Conservation (phyloP, 805 yeast genomes). For the Ogataea salicorniae region DNA sequence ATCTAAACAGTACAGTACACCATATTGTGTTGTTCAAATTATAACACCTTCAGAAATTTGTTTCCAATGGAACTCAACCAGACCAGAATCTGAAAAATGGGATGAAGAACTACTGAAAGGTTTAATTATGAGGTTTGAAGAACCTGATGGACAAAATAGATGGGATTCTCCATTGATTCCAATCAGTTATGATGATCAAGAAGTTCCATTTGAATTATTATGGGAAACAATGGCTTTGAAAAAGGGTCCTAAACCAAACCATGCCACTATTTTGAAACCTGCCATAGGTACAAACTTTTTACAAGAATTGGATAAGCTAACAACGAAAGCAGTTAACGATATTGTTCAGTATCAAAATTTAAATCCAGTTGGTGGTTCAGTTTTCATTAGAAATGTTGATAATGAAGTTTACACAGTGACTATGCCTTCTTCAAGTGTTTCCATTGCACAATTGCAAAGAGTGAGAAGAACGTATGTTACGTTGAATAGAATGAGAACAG, state of each 20-base stretch:
- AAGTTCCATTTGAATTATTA: constrained; percentile 59
- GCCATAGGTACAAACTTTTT: constrained; percentile 72
- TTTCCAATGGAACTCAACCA: constrained; percentile 50
- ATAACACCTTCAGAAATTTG: constrained; percentile 63
- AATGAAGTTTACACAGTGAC: constrained; percentile 40
- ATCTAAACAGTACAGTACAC: constrained; percentile 76
- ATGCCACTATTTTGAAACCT: constrained; percentile 78
- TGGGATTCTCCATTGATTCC: constrained; percentile 95
- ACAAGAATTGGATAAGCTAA: constrained; percentile 69
- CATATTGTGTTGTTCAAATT: constrained; percentile 78
- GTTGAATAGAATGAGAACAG: constrained; percentile 71
- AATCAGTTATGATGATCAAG: constrained; percentile 50
- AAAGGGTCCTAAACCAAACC: constrained; percentile 69
- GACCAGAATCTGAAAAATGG: constrained; percentile 45
- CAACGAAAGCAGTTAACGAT: constrained; percentile 59
- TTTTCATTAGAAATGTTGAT: constrained; percentile 34
- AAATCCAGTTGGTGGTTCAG: constrained; percentile 42
- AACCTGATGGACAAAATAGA: constrained; percentile 76
- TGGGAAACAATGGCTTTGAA: constrained; percentile 58
- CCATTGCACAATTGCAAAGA: constrained; percentile 77
- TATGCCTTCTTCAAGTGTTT: constrained; percentile 55
- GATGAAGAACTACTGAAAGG: constrained; percentile 58
- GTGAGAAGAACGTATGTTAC: constrained; percentile 77
- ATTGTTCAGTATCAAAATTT: constrained; percentile 60
- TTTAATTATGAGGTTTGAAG: constrained; percentile 83